Evolutionary conservation across 192 early-diverging fungal species (phyloP).

Genomic region (Coemansia umbellata): DNA sequence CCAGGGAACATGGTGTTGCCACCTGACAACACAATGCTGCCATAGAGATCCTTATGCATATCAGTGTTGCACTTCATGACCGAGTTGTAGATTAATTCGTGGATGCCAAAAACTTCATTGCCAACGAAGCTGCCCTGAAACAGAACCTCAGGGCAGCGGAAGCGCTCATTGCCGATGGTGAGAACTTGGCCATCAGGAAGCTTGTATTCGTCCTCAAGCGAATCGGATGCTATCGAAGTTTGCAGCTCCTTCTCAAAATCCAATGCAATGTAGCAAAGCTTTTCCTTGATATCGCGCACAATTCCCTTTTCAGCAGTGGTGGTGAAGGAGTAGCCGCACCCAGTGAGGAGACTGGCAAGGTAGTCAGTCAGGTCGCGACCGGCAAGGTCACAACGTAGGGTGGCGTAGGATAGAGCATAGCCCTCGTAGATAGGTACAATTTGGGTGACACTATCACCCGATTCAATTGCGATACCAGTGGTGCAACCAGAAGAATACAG

Average conservation of each 20-base stretch:
- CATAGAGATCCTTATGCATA: constrained; percentile 92
- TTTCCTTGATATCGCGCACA: constrained; percentile 99
- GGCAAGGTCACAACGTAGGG: constrained; percentile 93
- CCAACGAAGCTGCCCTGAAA: constrained; percentile 94
- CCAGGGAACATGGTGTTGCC: constrained; percentile 98
- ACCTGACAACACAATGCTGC: constrained; percentile 94
- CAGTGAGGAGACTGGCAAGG: constrained; percentile 88
- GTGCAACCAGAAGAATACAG: constrained; percentile 95
- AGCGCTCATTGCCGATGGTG: constrained; percentile 97
- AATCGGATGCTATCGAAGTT: constrained; percentile 85
- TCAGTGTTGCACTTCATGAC: constrained; percentile 98
- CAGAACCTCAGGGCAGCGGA: constrained; percentile 95
- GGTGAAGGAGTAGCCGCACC: constrained; percentile 94
- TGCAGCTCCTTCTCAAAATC: constrained; percentile 98
- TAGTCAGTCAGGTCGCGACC: constrained; percentile 96
- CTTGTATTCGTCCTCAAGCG: constrained; percentile 96
- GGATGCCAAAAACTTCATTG: constrained; percentile 87
- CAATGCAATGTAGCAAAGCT: constrained; percentile 96
- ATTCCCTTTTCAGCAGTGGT: constrained; percentile 97
- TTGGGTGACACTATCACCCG: constrained; percentile 97
- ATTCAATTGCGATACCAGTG: constrained; percentile 98
- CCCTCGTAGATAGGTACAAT: constrained; percentile 98
- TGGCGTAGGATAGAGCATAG: constrained; percentile 92
- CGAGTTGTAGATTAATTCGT: constrained; percentile 94
- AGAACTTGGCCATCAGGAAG: constrained; percentile 98